Evolutionary conservation across 306 rosid genomes (phyloP).

Genomic region (peach (Prunus persica)): Prunus_persica_NCBIv2 NC_034016.1:3583501-3584000

Average conservation of each 20-base stretch:
- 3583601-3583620: conserved; percentile 78
- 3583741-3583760: neutral
- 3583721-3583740: neutral
- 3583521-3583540: conserved; percentile 19
- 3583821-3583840: conserved; percentile 85
- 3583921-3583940: neutral
- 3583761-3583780: neutral
- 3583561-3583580: conserved; percentile 90
- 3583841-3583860: conserved; percentile 72
- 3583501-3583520: neutral
- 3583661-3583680: conserved; percentile 77
- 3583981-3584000: neutral
- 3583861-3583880: conserved; percentile 84
- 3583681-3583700: conserved; percentile 84
- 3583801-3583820: conserved; percentile 6
- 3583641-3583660: conserved; percentile 83
- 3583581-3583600: conserved; percentile 79
- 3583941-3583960: neutral
- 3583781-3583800: neutral
- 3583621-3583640: conserved; percentile 82
- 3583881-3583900: conserved; percentile 69
- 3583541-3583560: conserved; percentile 40
- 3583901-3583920: conserved; percentile 16
- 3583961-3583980: neutral
- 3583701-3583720: conserved; percentile 45